A percentile compares a stretch with the other conserved stretches of the same genome.
phyloP scores from a whole-genome alignment of 306 rosid species.

The Trifolium subterraneum region DNA sequence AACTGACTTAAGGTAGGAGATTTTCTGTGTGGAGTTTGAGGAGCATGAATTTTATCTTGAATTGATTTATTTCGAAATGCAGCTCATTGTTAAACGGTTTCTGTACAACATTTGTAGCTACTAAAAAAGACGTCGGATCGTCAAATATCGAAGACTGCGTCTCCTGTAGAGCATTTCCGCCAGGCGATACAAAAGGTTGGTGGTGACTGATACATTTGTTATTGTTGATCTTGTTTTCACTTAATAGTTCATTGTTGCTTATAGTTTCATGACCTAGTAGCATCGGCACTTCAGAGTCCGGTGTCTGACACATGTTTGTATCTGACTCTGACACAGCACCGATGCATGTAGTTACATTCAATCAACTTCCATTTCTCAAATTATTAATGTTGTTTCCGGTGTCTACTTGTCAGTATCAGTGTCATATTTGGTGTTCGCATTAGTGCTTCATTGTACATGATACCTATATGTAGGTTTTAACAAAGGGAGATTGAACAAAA shows the following conservation, averaged over 20 bases:
- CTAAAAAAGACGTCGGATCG: slow-evolving; percentile 82
- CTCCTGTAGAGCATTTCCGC: slow-evolving; percentile 87
- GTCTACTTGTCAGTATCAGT: background rate
- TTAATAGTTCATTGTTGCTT: background rate
- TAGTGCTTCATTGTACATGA: background rate
- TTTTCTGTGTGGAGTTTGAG: no score
- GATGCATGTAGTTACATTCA: background rate
- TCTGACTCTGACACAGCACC: background rate
- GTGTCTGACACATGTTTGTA: background rate
- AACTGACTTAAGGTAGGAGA: no score
- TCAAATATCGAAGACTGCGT: slow-evolving; percentile 81
- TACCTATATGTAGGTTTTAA: background rate
- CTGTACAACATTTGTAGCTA: slow-evolving; percentile 76
- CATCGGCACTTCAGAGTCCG: background rate
- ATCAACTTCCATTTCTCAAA: background rate
- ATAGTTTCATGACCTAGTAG: slow-evolving; percentile 1
- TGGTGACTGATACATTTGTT: slow-evolving; percentile 1
- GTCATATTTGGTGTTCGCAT: background rate
- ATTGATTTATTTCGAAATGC: slow-evolving; percentile 63
- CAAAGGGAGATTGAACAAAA: slow-evolving; percentile 2
- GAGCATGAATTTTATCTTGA: slow-evolving; percentile 45
- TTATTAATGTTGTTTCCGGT: background rate
- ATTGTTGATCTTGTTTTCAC: slow-evolving; percentile 1
- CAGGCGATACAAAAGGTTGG: slow-evolving; percentile 76
- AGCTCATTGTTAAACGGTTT: slow-evolving; percentile 71